A percentile compares a stretch with the other conserved stretches of the same genome.
Evolutionary conservation across 108 stramenopile genomes (phyloP).

Genomic region (Cyclotella cryptica): DNA sequence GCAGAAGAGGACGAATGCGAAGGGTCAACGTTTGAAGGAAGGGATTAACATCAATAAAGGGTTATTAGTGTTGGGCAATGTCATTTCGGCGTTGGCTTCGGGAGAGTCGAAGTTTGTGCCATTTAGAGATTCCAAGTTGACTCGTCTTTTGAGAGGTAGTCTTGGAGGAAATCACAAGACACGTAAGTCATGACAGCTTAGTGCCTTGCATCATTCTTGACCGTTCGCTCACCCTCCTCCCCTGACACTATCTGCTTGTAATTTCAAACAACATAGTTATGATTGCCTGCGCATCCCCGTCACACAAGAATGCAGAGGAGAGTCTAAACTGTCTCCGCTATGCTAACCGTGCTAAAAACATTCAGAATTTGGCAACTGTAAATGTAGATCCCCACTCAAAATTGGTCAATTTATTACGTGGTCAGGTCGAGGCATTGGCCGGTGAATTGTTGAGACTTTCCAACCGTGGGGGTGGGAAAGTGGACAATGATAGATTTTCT

Average conservation of each 20-base stretch:
- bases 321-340: constrained; percentile 95
- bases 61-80: constrained; percentile 73
- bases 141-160: constrained; percentile 63
- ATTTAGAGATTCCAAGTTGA: constrained; percentile 94
- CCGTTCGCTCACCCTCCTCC: neutral
- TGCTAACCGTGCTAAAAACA: constrained; percentile 97
- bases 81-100: constrained; percentile 60
- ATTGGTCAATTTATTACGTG: constrained; percentile 53
- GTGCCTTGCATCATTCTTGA: neutral
- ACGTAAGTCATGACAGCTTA: constrained; percentile 15
- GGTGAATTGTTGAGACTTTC: constrained; percentile 61
- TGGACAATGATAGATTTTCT: constrained; percentile 52
- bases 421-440: constrained; percentile 61
- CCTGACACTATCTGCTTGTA: neutral
- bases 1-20: constrained; percentile 70
- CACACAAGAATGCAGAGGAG: constrained; percentile 86
- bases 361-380: constrained; percentile 84
- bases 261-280: constrained; percentile 56
- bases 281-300: constrained; percentile 94
- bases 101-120: constrained; percentile 64
- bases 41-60: constrained; percentile 94
- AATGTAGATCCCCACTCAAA: constrained; percentile 54
- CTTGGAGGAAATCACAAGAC: constrained; percentile 98
- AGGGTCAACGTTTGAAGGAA: constrained; percentile 79
- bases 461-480: constrained; percentile 41